Evolutionary conservation across 805 yeast genomes (phyloP), one percentile per base, ranked within the genome.

Genomic region (Suhomyces kilbournensis): DNA sequence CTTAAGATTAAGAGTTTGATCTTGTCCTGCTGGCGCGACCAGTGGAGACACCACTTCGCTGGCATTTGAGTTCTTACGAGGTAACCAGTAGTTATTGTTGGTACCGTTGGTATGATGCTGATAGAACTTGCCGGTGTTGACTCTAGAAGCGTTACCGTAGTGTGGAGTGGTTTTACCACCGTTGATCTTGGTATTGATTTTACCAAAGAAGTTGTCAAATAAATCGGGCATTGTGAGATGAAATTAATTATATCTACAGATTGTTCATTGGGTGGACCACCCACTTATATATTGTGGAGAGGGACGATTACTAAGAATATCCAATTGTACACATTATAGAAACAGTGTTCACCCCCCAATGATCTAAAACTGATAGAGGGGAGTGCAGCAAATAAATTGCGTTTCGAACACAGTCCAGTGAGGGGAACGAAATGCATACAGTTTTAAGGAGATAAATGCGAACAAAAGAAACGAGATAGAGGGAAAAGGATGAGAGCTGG

Each of bases 71-170:
- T 57, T 56, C 20, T 51, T 48, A 9, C 50, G 48, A 4, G 75
- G 71, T 58, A 73, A 55, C 78, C 78, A 74, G 34, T 68, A 73
- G 25, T 69, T 66, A 55, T 73, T 74, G 54, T 74, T 74, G 34
- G 73, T 71, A 20, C 65, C 61, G 44, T 62, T 69, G 42, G 64
- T 53, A 43, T 69, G 74, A 53, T 73, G 72, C 53, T 67, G 72
- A 53, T 73, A 73, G 52, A 59, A 72, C 3, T 58, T 58, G 2
- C 78, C 78, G 4, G 72, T 57, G 50, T 73, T 74, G 10, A 72
- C 77, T 50, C 67, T 76, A 3, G 66, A 54, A 12, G 65, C 48
- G 32, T 69, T 68, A 15, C 65, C 62, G 54, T 72, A 70, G 46
- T 66, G 69, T 19, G 60, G 63, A 9, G 58, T 60, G 28, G 74